A percentile compares a stretch with the other conserved stretches of the same genome.
These are phyloP conservation scores for Rhinocladiella mackenziei DNA, from an alignment of 2,329 filamentous ascomycete species.

Conservation along the genomic window DNA sequence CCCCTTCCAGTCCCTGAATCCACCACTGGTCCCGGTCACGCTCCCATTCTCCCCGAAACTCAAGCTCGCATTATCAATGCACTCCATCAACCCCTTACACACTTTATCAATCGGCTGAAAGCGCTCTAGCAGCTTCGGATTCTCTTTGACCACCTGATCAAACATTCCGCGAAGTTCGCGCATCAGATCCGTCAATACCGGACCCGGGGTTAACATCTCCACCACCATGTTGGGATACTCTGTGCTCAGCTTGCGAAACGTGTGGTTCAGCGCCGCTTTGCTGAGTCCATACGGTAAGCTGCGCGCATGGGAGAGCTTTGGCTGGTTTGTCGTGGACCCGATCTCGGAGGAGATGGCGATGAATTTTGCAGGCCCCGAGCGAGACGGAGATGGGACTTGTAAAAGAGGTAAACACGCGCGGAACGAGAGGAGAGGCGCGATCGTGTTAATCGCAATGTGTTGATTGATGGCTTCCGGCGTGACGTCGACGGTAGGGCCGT, in stretches of 20 bases:
- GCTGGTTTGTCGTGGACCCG: constrained; percentile 5
- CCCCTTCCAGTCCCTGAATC: constrained; percentile 9
- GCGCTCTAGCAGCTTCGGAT: constrained; percentile 1
- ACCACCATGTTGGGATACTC: constrained; percentile 10
- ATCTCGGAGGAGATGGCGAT: constrained; percentile 28
- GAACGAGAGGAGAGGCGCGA: constrained; percentile 35
- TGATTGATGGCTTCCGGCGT: constrained; percentile 23
- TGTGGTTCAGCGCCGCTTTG: constrained; percentile 12
- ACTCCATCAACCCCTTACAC: not conserved
- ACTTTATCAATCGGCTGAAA: constrained; percentile 6
- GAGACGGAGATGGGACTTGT: constrained; percentile 2
- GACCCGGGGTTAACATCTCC: constrained; percentile 9
- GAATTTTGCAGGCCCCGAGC: constrained; percentile 19
- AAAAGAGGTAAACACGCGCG: constrained; percentile 28
- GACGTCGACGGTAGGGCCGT: constrained; percentile 49
- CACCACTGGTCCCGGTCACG: constrained; percentile 8
- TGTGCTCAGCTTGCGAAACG: constrained; percentile 6
- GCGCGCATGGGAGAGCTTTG: constrained; percentile 1
- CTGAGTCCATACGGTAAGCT: constrained; percentile 9
- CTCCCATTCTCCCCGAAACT: too few species aligned
- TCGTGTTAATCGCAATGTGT: constrained; percentile 32
- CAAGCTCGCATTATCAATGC: constrained; percentile 3
- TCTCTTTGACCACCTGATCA: constrained; percentile 1
- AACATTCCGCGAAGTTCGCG: not conserved
- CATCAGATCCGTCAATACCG: constrained; percentile 9